Conservation (phyloP, 495 filamentous ascomycete genomes). For the Cenococcum geophilum region DNA sequence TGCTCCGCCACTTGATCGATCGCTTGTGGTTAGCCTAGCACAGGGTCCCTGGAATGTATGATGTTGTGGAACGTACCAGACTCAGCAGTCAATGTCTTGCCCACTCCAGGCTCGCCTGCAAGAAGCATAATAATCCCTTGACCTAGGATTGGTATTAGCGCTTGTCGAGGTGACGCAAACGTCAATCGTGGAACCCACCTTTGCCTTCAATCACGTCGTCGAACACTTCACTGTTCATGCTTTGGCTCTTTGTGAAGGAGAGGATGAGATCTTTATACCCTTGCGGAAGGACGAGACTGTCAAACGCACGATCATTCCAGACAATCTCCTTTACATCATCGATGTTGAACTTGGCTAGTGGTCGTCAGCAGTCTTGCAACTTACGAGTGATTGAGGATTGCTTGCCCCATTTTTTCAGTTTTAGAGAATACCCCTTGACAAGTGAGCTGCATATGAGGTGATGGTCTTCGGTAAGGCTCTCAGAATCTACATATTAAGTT, state of each 20-base stretch:
- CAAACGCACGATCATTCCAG: constrained; percentile 41
- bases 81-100: constrained; percentile 40
- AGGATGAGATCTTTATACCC: constrained; percentile 46
- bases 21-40: constrained; percentile 9
- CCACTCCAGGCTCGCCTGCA: constrained; percentile 36
- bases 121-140: constrained; percentile 38
- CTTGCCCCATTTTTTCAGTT: constrained; percentile 25
- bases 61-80: constrained; percentile 20
- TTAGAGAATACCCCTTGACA: constrained; percentile 41
- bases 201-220: constrained; percentile 52
- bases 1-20: constrained; percentile 34
- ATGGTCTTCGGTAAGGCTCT: constrained; percentile 28
- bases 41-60: constrained; percentile 1
- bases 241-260: constrained; percentile 46
- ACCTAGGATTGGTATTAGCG: constrained; percentile 7
- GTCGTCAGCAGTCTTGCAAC: constrained; percentile 41
- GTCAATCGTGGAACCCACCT: constrained; percentile 16
- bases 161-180: neutral
- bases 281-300: constrained; percentile 41
- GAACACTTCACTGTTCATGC: constrained; percentile 38
- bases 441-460: constrained; percentile 32
- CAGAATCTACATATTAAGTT: constrained; percentile 1
- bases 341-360: constrained; percentile 34
- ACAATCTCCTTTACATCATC: constrained; percentile 38
- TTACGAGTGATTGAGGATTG: neutral